Evolutionary conservation across 257 asterid genomes (phyloP).

Genomic region (Perilla frutescens): DNA sequence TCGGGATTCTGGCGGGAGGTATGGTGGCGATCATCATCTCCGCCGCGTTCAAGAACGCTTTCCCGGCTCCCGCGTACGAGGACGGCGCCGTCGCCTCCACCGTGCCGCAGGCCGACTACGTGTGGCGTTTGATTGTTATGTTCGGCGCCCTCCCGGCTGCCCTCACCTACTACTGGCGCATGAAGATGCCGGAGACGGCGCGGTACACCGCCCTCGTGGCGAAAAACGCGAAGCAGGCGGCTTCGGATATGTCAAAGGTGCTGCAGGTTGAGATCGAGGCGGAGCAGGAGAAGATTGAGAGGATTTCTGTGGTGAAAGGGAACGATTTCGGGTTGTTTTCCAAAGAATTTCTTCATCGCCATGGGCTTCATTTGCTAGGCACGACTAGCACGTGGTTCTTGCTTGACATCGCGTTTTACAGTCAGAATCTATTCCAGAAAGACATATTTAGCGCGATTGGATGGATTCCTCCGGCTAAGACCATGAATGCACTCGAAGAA

Average conservation of each 20-base stretch:
- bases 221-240: slow-evolving; percentile 52
- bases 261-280: slow-evolving; percentile 48
- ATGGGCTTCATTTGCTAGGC: slow-evolving; percentile 57
- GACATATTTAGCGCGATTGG: slow-evolving; percentile 53
- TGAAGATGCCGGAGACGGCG: slow-evolving; percentile 67
- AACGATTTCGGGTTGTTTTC: slow-evolving; percentile 44
- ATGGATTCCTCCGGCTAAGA: slow-evolving; percentile 57
- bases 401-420: slow-evolving; percentile 57
- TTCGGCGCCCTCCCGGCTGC: slow-evolving; percentile 61
- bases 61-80: slow-evolving; percentile 40
- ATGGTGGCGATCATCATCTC: slow-evolving; percentile 46
- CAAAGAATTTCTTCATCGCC: slow-evolving; percentile 41
- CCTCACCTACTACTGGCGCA: slow-evolving; percentile 58
- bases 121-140: slow-evolving; percentile 53
- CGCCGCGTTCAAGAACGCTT: slow-evolving; percentile 41
- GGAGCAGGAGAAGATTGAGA: slow-evolving; percentile 32
- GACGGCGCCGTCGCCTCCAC: slow-evolving; percentile 31
- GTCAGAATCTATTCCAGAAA: slow-evolving; percentile 59
- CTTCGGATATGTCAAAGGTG: slow-evolving; percentile 53
- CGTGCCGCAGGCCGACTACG: slow-evolving; percentile 44
- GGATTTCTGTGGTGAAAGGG: neutral
- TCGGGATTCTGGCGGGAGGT: slow-evolving; percentile 57
- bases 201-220: slow-evolving; percentile 59
- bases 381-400: slow-evolving; percentile 60
- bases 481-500: slow-evolving; percentile 59